Conservation (phyloP, 805 yeast genomes). For the Jamesozyma jinghongensis region DNA sequence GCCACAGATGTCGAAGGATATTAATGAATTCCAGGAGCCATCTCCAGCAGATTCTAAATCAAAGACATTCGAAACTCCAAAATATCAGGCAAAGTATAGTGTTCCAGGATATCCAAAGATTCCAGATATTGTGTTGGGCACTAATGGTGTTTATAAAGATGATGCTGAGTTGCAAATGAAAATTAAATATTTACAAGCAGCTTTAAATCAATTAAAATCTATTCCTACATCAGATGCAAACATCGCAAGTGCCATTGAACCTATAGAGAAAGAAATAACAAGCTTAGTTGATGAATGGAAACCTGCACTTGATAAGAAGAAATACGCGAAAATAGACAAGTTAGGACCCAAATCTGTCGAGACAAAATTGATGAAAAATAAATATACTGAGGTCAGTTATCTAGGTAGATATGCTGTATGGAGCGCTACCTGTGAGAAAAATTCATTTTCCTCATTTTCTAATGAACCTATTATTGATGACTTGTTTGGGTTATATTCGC, state of each 20-base stretch:
- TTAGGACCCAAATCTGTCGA: constrained; percentile 18
- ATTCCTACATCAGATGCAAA: constrained; percentile 1
- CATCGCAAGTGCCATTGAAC: constrained; percentile 4
- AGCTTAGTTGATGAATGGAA: constrained; percentile 13
- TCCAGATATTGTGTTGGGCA: constrained; percentile 2
- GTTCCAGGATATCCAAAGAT: background rate
- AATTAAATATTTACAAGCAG: constrained; percentile 11
- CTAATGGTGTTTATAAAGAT: constrained; percentile 10
- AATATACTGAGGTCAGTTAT: constrained; percentile 17
- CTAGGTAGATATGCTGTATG: constrained; percentile 19
- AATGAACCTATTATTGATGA: constrained; percentile 22
- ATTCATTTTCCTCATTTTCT: background rate
- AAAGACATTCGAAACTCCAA: no score
- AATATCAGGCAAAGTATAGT: no score
- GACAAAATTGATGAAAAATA: constrained; percentile 22
- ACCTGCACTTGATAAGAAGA: constrained; percentile 14
- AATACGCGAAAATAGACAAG: constrained; percentile 2
- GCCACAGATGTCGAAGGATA: no score
- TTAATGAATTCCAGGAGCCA: no score
- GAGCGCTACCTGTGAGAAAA: constrained; percentile 6
- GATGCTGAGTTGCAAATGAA: constrained; percentile 15
- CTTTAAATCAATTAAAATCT: constrained; percentile 10
- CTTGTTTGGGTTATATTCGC: constrained; percentile 25
- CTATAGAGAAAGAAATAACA: constrained; percentile 12
- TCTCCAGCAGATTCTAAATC: no score